phyloP scores from a whole-genome alignment of 2,329 filamentous ascomycete species.

The Colletotrichum costaricense region DNA sequence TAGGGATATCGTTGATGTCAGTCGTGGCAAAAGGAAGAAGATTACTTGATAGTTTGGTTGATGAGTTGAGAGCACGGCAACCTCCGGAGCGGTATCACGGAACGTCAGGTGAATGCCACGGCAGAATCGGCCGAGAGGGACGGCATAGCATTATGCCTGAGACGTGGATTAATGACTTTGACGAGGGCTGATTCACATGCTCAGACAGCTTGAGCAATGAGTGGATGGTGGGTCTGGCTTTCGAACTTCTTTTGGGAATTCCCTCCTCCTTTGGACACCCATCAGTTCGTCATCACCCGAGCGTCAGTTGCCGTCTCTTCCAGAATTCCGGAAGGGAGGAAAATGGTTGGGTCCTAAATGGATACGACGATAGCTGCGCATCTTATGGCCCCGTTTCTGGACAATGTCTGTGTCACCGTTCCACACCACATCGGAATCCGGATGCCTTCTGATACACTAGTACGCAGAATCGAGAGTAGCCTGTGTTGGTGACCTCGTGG shows the following conservation, averaged over 20 bases:
- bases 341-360: neutral
- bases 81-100: neutral
- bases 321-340: neutral
- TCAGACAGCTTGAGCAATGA: neutral
- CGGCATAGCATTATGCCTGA: slow-evolving; percentile 21
- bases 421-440: slow-evolving; percentile 23
- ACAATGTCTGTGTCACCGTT: slow-evolving; percentile 21
- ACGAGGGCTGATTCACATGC: slow-evolving; percentile 24
- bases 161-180: slow-evolving; percentile 4
- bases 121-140: slow-evolving; percentile 24
- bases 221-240: neutral
- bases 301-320: slow-evolving; percentile 18
- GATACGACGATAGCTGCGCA: slow-evolving; percentile 24
- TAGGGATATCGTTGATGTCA: neutral
- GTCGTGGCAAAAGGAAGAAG: slow-evolving; percentile 4
- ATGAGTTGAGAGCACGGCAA: slow-evolving; percentile 2
- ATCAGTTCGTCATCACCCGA: slow-evolving; percentile 7
- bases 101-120: slow-evolving; percentile 23
- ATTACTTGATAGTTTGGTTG: neutral
- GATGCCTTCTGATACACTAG: slow-evolving; percentile 4
- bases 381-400: slow-evolving; percentile 15
- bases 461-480: slow-evolving; percentile 3
- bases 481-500: slow-evolving; percentile 13
- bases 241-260: neutral
- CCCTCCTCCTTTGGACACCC: neutral